These are phyloP conservation scores for Apiospora aurea DNA, from an alignment of 2,329 filamentous ascomycete genomes.

Conservation along the genomic window DNA sequence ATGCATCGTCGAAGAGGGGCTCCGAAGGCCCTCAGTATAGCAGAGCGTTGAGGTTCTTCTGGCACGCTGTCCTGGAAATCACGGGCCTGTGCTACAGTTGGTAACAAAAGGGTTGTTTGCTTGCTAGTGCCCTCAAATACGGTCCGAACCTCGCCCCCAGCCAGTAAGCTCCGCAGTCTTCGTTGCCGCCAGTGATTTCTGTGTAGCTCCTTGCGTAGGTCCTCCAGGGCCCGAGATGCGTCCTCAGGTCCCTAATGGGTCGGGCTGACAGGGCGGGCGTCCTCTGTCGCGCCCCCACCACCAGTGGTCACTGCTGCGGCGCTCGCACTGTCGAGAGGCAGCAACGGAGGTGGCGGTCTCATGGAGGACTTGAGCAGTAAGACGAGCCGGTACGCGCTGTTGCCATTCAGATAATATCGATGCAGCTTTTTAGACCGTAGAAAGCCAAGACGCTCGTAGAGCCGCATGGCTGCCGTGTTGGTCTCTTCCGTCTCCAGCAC, in stretches of 20 bases:
- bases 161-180: not conserved
- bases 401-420: conserved; percentile 95
- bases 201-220: not conserved
- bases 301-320: not conserved
- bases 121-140: not conserved
- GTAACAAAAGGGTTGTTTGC: not conserved
- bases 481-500: conserved; percentile 96
- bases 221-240: not conserved
- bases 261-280: not conserved
- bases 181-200: not conserved
- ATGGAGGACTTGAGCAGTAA: conserved; percentile 71
- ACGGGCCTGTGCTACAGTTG: not conserved
- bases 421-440: conserved; percentile 91
- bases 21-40: not conserved
- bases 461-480: conserved; percentile 85
- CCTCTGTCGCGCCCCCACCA: not conserved
- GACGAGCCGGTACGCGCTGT: conserved; percentile 89
- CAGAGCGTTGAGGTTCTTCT: not conserved
- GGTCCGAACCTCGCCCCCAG: not conserved
- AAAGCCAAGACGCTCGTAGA: conserved; percentile 94
- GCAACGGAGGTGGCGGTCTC: conserved; percentile 25
- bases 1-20: too few species aligned
- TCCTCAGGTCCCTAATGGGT: conserved; percentile 2
- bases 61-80: not conserved
- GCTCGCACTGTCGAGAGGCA: conserved; percentile 11